These are phyloP conservation scores for Zymoseptoria pseudotritici DNA, from an alignment of 2,329 filamentous ascomycete species.

Conservation along the genomic window DNA sequence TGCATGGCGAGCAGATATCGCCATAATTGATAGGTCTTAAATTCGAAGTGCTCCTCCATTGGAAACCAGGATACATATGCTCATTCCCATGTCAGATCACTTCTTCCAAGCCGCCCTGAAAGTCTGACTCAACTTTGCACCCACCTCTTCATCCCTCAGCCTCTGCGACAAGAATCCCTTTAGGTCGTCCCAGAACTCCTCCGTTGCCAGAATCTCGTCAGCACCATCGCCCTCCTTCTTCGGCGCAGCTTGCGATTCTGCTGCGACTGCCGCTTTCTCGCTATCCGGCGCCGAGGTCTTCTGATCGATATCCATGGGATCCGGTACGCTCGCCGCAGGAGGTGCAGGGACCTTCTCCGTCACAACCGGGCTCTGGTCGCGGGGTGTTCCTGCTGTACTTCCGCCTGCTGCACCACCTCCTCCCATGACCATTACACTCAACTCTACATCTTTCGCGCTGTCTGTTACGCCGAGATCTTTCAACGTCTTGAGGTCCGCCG, in stretches of 20 bases:
- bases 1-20: background rate
- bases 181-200: slow-evolving; percentile 81
- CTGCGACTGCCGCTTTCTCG: slow-evolving; percentile 27
- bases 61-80: background rate
- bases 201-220: slow-evolving; percentile 54
- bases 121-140: slow-evolving; percentile 54
- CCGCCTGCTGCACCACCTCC: slow-evolving; percentile 26
- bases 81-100: background rate
- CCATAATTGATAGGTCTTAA: too few relatives aligned
- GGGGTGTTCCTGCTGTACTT: slow-evolving; percentile 27
- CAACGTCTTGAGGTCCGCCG: slow-evolving; percentile 36
- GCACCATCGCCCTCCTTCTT: slow-evolving; percentile 38
- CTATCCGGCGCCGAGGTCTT: slow-evolving; percentile 22
- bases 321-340: slow-evolving; percentile 30
- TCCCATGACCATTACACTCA: slow-evolving; percentile 83
- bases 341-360: slow-evolving; percentile 16
- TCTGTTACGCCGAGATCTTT: slow-evolving; percentile 40
- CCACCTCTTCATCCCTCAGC: slow-evolving; percentile 61
- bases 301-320: slow-evolving; percentile 27
- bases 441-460: slow-evolving; percentile 52
- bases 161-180: slow-evolving; percentile 72
- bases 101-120: slow-evolving; percentile 67
- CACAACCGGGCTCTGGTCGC: slow-evolving; percentile 34
- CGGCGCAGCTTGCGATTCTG: slow-evolving; percentile 45
- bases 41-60: background rate